Evolutionary conservation across 192 early-diverging fungal species (phyloP).

Genomic region (Chytriomyces sp.): DNA sequence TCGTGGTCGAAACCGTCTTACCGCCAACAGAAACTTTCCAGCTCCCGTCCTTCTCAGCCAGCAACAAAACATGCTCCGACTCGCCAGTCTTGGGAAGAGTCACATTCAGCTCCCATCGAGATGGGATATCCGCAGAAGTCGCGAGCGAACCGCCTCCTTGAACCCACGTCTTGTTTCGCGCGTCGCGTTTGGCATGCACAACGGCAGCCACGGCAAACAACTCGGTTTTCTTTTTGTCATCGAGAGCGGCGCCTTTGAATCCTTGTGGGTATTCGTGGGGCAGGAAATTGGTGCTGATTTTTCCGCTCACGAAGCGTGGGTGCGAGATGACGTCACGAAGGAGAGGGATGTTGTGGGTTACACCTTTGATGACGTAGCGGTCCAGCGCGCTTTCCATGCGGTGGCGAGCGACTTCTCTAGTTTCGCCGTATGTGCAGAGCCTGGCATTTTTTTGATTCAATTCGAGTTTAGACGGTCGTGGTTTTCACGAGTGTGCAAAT

Average conservation of each 20-base stretch:
- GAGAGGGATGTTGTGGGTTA: slow-evolving; percentile 94
- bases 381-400: slow-evolving; percentile 86
- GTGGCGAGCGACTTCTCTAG: slow-evolving; percentile 75
- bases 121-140: neutral
- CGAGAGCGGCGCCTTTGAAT: slow-evolving; percentile 78
- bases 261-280: slow-evolving; percentile 81
- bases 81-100: slow-evolving; percentile 22
- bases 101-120: slow-evolving; percentile 37
- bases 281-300: slow-evolving; percentile 80
- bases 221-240: slow-evolving; percentile 51
- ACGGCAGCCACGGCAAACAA: slow-evolving; percentile 70
- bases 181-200: slow-evolving; percentile 68
- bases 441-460: slow-evolving; percentile 45
- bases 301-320: slow-evolving; percentile 73
- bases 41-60: slow-evolving; percentile 22
- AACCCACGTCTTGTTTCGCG: slow-evolving; percentile 64
- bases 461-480: neutral
- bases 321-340: slow-evolving; percentile 83
- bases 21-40: slow-evolving; percentile 35
- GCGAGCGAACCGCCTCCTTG: slow-evolving; percentile 43
- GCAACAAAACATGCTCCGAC: slow-evolving; percentile 18
- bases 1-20: slow-evolving; percentile 37
- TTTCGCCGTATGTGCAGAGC: slow-evolving; percentile 81
- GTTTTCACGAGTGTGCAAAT: neutral
- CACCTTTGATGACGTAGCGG: slow-evolving; percentile 88